Base-by-base conservation (phyloP, 306 rosid species). In the Alnus rubra region DNA sequence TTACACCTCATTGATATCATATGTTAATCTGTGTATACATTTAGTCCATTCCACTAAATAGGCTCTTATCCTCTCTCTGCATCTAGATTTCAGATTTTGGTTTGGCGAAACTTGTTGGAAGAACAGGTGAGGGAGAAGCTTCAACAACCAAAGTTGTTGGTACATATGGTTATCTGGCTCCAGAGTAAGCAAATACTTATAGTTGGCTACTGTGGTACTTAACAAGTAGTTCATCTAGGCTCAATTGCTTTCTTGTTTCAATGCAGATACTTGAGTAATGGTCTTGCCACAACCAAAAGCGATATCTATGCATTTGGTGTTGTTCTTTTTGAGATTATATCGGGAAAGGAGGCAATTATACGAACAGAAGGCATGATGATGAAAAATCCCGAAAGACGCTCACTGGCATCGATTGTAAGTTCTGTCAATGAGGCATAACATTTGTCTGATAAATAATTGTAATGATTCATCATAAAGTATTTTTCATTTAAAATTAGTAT, bases 301-400 rank as follows among this genome's bases (percentile, higher is more conserved):
- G 99, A 95, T 87, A 92, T 91, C 62, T 95, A 93, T 83, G 99
- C 99, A 70, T 95, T 88, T 75, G 99, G 99, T 18, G 93, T 93
- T 74, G 97, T 95, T 78, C 92, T 95, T 74, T 91, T 93, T 56
- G 99, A 95, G 91, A 83, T 90, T 79, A 88, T 95, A 85, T 81
- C 97, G 0, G 99, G 99, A 65, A 95, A 74, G 84, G 98, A 93
- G 82, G 99, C 99, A 33, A 92, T 87, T 74, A 89, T 95, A 80
- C 89, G 87, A 72, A 88, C 94, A 4, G 98, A 95, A 86, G 97
- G 94, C 79, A 74, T 75, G 1, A 68, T 37, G 76, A 44, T 86
- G 12, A 95, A 93, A 88, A 91, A 87, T 83, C 88, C 96, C 0
- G 97, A 95, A 65, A 89, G 99, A 74, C 98, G 99, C 63, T 90